Percentiles rank a stretch among this genome's conserved stretches.
Conservation (phyloP, 306 rosid species). For the Astragalus glycyphyllos region DNA sequence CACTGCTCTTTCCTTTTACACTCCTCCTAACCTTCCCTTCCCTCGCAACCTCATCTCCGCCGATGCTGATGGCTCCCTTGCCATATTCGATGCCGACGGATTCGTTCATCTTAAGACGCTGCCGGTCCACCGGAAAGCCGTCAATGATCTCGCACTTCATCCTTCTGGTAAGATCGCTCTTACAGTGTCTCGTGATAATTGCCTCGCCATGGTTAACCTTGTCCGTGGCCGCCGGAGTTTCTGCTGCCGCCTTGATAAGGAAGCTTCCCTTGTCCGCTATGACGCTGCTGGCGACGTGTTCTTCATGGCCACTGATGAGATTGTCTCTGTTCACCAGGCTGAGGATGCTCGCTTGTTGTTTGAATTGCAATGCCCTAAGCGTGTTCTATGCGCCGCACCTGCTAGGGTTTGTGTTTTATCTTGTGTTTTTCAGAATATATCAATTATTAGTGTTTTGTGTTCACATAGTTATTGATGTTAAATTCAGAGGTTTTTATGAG, state of each 20-base stretch:
- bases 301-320: slow-evolving; percentile 67
- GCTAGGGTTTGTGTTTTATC: slow-evolving; percentile 56
- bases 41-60: slow-evolving; percentile 96
- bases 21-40: slow-evolving; percentile 64
- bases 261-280: slow-evolving; percentile 68
- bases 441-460: slow-evolving; percentile 1
- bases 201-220: slow-evolving; percentile 83
- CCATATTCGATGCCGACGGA: slow-evolving; percentile 80
- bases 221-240: slow-evolving; percentile 83
- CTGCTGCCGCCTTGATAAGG: slow-evolving; percentile 66
- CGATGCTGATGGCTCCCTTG: slow-evolving; percentile 68
- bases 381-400: slow-evolving; percentile 67
- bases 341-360: slow-evolving; percentile 80
- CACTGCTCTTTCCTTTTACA: slow-evolving; percentile 79
- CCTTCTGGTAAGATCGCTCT: slow-evolving; percentile 83
- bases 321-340: slow-evolving; percentile 69
- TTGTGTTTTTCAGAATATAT: neutral
- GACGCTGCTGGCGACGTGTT: slow-evolving; percentile 66
- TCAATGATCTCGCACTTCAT: slow-evolving; percentile 84
- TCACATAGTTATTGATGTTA: neutral
- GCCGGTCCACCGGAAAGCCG: slow-evolving; percentile 60
- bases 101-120: slow-evolving; percentile 80
- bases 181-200: slow-evolving; percentile 75
- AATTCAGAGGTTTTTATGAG: neutral
- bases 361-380: slow-evolving; percentile 62